phyloP scores from a whole-genome alignment of 805 yeast genomes.

The Kodamaea nitidulidarum region DNA sequence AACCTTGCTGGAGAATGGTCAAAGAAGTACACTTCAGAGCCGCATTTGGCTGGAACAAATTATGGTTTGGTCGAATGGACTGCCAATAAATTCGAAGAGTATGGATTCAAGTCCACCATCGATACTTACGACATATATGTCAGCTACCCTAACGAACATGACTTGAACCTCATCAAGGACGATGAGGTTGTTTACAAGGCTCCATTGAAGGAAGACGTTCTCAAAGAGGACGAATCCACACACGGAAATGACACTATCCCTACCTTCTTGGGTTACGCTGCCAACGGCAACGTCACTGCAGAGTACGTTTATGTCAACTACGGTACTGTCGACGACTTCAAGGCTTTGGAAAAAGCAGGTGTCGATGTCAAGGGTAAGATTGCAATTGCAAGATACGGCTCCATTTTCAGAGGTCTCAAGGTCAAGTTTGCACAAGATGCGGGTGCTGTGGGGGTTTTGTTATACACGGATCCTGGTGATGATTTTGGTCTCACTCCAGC shows the following conservation, averaged over 20 bases:
- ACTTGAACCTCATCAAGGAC: constrained; percentile 28
- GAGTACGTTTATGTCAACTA: constrained; percentile 58
- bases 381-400: constrained; percentile 53
- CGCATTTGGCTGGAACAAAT: constrained; percentile 47
- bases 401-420: constrained; percentile 51
- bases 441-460: constrained; percentile 61
- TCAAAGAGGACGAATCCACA: constrained; percentile 39
- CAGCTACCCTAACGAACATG: constrained; percentile 47
- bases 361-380: constrained; percentile 52
- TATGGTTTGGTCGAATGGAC: constrained; percentile 47
- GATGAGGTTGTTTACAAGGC: constrained; percentile 44
- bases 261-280: constrained; percentile 62
- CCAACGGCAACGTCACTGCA: constrained; percentile 56
- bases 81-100: constrained; percentile 43
- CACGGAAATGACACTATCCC: constrained; percentile 37
- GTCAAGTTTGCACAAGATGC: constrained; percentile 55
- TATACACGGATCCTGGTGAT: constrained; percentile 57
- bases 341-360: constrained; percentile 30
- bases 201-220: constrained; percentile 46
- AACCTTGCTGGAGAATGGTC: constrained; percentile 44
- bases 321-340: constrained; percentile 56
- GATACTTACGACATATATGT: constrained; percentile 58
- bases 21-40: constrained; percentile 34
- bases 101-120: constrained; percentile 42
- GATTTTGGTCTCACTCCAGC: constrained; percentile 52